Evolutionary conservation across 1,139 yeast genomes (phyloP).

Genomic region (Pichia sp.): DNA sequence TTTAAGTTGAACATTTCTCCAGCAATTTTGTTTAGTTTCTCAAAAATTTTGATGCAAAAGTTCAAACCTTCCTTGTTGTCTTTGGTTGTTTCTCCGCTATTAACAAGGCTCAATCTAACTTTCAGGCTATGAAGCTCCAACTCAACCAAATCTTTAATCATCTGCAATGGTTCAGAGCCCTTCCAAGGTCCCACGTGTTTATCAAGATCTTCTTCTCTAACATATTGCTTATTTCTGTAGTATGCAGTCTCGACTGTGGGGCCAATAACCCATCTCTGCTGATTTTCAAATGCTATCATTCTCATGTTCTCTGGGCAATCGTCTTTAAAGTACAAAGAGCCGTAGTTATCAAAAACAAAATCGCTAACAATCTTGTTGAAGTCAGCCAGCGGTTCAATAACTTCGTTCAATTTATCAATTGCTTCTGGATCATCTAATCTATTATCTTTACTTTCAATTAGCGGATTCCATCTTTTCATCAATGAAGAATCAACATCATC

Average conservation of each 20-base stretch:
- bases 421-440: slow-evolving; percentile 41
- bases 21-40: slow-evolving; percentile 52
- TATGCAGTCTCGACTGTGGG: slow-evolving; percentile 79
- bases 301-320: slow-evolving; percentile 39
- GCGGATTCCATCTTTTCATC: slow-evolving; percentile 90
- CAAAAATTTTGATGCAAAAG: slow-evolving; percentile 53
- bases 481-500: slow-evolving; percentile 62
- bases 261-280: slow-evolving; percentile 83
- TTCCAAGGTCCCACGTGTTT: slow-evolving; percentile 73
- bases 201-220: slow-evolving; percentile 44
- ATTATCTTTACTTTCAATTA: slow-evolving; percentile 41
- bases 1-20: slow-evolving; percentile 51
- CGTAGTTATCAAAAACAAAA: slow-evolving; percentile 63
- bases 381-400: slow-evolving; percentile 58
- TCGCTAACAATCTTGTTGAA: slow-evolving; percentile 51
- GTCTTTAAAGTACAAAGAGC: slow-evolving; percentile 72
- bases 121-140: slow-evolving; percentile 65
- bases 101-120: slow-evolving; percentile 51
- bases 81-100: slow-evolving; percentile 44
- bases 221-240: slow-evolving; percentile 59
- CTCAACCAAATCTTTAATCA: slow-evolving; percentile 59
- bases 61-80: slow-evolving; percentile 34
- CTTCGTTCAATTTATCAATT: slow-evolving; percentile 47
- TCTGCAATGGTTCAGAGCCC: slow-evolving; percentile 50
- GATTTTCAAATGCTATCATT: slow-evolving; percentile 59